Conservation (phyloP, 2,329 filamentous ascomycete species). For the Penicillium glabrum region DNA sequence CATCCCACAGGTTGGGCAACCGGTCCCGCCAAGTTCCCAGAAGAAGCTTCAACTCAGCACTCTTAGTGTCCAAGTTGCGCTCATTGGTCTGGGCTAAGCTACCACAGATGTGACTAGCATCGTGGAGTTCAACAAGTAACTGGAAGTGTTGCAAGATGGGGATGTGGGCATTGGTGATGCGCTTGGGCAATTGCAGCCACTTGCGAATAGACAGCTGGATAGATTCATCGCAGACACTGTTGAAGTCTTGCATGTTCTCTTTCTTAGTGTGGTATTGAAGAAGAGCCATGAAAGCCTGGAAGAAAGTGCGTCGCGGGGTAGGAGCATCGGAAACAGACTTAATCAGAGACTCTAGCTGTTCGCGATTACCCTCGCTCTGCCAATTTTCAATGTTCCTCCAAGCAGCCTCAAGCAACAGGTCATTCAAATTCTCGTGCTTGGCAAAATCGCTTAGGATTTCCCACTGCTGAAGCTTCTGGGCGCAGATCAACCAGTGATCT, state of each 20-base stretch:
- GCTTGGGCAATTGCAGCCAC: conserved; percentile 96
- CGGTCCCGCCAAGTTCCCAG: conserved; percentile 94
- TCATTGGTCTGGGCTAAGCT: conserved; percentile 84
- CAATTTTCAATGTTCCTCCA: conserved; percentile 97
- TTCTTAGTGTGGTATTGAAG: conserved; percentile 91
- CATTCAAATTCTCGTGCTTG: conserved; percentile 98
- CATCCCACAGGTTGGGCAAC: conserved; percentile 96
- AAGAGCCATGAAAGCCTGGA: conserved; percentile 96
- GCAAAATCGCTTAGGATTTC: conserved; percentile 96
- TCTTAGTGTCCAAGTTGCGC: conserved; percentile 86
- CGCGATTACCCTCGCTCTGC: conserved; percentile 80
- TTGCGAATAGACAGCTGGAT: conserved; percentile 97
- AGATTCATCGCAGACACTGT: conserved; percentile 88
- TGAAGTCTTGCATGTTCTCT: conserved; percentile 78
- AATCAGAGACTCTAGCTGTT: conserved; percentile 87
- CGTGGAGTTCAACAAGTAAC: conserved; percentile 93
- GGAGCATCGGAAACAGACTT: conserved; percentile 98
- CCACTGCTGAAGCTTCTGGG: conserved; percentile 98
- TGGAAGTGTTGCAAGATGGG: conserved; percentile 97
- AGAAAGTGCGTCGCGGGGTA: conserved; percentile 89
- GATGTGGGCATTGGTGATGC: conserved; percentile 92
- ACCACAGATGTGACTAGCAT: conserved; percentile 93
- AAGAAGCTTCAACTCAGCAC: conserved; percentile 89
- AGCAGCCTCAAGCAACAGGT: conserved; percentile 88
- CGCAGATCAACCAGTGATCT: conserved; percentile 97